phyloP scores from a whole-genome alignment of 2,329 filamentous ascomycete genomes.

The Zymoseptoria pseudotritici region DNA sequence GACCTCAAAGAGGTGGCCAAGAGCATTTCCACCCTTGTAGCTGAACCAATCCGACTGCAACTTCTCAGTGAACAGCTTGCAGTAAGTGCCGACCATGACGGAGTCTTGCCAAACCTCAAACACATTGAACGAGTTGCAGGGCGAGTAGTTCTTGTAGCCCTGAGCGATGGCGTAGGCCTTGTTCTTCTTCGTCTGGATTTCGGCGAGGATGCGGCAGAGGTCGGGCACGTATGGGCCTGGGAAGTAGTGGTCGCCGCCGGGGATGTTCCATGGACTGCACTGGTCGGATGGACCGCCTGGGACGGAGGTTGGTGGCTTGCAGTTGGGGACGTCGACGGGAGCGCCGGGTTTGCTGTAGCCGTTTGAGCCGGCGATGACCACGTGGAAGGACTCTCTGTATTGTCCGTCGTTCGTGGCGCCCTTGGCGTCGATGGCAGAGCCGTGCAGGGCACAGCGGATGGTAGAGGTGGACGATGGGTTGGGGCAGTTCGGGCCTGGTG shows the following conservation, averaged over 20 bases:
- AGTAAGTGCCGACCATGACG: constrained; percentile 24
- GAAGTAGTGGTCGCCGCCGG: constrained; percentile 27
- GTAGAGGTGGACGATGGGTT: constrained; percentile 32
- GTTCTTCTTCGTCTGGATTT: constrained; percentile 11
- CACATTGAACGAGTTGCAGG: constrained; percentile 27
- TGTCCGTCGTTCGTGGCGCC: constrained; percentile 25
- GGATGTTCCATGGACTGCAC: constrained; percentile 9
- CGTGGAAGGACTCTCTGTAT: constrained; percentile 22
- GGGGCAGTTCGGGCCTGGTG: constrained; percentile 28
- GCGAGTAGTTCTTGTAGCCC: constrained; percentile 15
- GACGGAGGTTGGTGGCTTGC: constrained; percentile 6
- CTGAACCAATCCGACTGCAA: constrained; percentile 1
- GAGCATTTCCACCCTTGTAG: neutral
- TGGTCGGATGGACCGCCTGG: constrained; percentile 9
- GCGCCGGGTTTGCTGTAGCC: constrained; percentile 14
- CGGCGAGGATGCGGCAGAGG: constrained; percentile 20
- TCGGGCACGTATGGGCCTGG: constrained; percentile 27
- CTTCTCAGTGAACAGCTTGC: constrained; percentile 18
- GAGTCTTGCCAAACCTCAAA: constrained; percentile 24
- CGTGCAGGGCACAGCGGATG: constrained; percentile 36
- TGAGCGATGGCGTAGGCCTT: constrained; percentile 10
- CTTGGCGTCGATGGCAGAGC: constrained; percentile 26
- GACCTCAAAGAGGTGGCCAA: constrained; percentile 2
- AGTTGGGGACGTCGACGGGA: constrained; percentile 11
- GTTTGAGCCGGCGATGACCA: constrained; percentile 25